Evolutionary conservation across 805 yeast species (phyloP).

Genomic region (Kazachstania viticola): DNA sequence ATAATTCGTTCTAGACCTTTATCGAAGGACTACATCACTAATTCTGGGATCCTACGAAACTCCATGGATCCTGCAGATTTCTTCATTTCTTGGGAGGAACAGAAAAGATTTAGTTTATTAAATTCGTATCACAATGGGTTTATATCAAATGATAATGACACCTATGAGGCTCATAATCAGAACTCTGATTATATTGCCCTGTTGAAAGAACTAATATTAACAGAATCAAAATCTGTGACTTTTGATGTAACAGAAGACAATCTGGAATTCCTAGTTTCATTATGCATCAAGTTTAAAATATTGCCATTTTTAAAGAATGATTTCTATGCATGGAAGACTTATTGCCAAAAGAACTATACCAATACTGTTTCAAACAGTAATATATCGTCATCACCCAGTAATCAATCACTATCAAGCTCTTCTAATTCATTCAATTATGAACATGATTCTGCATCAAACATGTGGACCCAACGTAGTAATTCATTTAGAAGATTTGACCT

Average conservation of each 20-base stretch:
- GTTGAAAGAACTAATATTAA: not conserved
- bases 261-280: conserved; percentile 11
- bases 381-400: no score
- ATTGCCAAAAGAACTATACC: conserved; percentile 5
- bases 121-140: no score
- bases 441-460: not conserved
- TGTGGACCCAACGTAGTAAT: conserved; percentile 44
- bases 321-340: conserved; percentile 21
- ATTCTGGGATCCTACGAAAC: conserved; percentile 40
- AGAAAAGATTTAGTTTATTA: conserved; percentile 22
- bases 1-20: conserved; percentile 22
- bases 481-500: conserved; percentile 75
- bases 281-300: conserved; percentile 21
- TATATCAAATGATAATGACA: no score
- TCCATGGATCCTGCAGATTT: conserved; percentile 45
- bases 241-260: not conserved
- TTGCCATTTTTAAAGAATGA: conserved; percentile 33
- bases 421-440: not conserved
- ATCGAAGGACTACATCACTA: conserved; percentile 7
- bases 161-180: conserved; percentile 1
- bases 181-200: not conserved
- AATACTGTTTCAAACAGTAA: no score
- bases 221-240: not conserved
- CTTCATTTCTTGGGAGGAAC: conserved; percentile 36
- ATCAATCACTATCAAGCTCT: not conserved